Evolutionary conservation across 768 basidiomycete species (phyloP).

Genomic region (Sistotremastrum niveocremeum): DNA sequence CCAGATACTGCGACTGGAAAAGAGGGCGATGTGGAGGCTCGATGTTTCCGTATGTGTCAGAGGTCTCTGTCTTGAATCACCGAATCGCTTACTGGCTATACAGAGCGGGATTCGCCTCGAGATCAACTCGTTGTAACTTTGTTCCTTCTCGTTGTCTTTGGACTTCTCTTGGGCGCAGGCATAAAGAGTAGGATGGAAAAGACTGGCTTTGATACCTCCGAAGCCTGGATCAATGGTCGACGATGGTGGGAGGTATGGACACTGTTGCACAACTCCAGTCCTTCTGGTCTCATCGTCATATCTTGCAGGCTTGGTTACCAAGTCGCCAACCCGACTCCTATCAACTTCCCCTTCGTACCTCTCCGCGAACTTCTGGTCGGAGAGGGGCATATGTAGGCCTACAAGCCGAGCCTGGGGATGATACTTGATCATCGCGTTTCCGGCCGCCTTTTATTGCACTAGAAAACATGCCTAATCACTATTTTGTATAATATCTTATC

Average conservation of each 20-base stretch:
- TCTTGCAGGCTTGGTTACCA: conserved; percentile 38
- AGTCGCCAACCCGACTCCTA: conserved; percentile 31
- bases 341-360: too few species aligned
- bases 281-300: conserved; percentile 8
- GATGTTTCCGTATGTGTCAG: conserved; percentile 76
- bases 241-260: conserved; percentile 72
- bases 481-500: too few species aligned
- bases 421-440: too few species aligned
- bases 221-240: conserved; percentile 49
- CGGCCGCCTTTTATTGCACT: too few species aligned
- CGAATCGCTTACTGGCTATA: conserved; percentile 8
- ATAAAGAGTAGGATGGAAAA: conserved; percentile 73
- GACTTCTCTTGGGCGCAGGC: conserved; percentile 71
- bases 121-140: conserved; percentile 89
- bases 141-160: conserved; percentile 79
- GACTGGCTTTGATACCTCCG: conserved; percentile 52
- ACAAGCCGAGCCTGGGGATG: too few species aligned
- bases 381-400: too few species aligned
- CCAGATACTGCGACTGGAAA: conserved; percentile 90
- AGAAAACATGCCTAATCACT: too few species aligned
- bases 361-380: too few species aligned
- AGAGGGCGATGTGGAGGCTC: conserved; percentile 89
- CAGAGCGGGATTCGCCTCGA: conserved; percentile 90
- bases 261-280: conserved; percentile 1
- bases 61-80: conserved; percentile 3